phyloP scores from a whole-genome alignment of 2,329 filamentous ascomycete genomes.

The Metarhizium brunneum region DNA sequence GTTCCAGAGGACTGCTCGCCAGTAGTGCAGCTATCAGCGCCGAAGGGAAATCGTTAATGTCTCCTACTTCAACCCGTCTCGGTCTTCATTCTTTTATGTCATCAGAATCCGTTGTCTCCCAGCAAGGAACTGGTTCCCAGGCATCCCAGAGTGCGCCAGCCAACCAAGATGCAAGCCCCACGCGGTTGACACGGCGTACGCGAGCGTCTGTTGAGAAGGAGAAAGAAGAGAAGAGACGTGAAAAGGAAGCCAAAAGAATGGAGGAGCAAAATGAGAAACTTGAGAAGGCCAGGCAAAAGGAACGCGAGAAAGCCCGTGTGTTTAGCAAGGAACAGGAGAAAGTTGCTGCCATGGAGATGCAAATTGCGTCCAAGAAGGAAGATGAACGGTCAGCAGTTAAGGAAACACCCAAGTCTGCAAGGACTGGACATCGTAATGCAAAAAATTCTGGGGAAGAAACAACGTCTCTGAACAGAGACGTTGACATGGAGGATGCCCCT shows the following conservation, averaged over 20 bases:
- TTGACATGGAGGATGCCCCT: constrained; percentile 48
- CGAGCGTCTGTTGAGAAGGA: constrained; percentile 52
- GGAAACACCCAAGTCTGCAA: constrained; percentile 33
- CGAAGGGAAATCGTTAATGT: constrained; percentile 50
- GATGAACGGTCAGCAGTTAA: constrained; percentile 33
- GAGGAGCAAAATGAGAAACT: constrained; percentile 53
- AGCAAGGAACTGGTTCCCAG: constrained; percentile 13
- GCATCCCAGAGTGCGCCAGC: constrained; percentile 8
- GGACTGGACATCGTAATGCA: constrained; percentile 43
- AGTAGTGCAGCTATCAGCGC: constrained; percentile 60
- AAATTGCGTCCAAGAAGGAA: constrained; percentile 43
- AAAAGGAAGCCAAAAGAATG: constrained; percentile 54
- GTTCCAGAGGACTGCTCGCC: constrained; percentile 75
- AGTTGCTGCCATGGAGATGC: constrained; percentile 42
- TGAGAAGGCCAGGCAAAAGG: constrained; percentile 60
- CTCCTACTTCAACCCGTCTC: constrained; percentile 40
- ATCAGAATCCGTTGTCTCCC: constrained; percentile 34
- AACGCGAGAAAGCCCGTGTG: constrained; percentile 56
- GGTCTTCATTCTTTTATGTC: constrained; percentile 35
- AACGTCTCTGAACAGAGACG: constrained; percentile 28
- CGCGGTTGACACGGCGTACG: constrained; percentile 37
- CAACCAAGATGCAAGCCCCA: constrained; percentile 27
- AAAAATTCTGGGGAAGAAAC: constrained; percentile 26
- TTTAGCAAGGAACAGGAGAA: constrained; percentile 50
- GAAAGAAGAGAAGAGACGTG: constrained; percentile 55